Conservation (phyloP, 345 rosid genomes). For the Syzygium aqueum region DNA sequence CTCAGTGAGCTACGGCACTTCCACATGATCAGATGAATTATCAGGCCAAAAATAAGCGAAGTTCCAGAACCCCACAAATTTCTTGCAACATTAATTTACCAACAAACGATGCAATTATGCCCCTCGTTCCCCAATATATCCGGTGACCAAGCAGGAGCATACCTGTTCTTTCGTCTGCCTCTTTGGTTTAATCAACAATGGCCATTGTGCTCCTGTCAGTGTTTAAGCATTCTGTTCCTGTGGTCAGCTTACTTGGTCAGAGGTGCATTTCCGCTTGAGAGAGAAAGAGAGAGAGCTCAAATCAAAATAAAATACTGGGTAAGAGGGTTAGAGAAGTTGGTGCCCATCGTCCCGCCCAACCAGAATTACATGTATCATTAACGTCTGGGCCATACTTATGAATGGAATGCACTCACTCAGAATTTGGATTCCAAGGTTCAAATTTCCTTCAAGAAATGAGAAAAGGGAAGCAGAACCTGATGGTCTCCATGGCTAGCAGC, state of each 20-base stretch:
- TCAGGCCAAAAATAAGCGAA: neutral
- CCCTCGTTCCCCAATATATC: neutral
- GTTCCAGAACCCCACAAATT: neutral
- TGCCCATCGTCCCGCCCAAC: neutral
- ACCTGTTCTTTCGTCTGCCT: neutral
- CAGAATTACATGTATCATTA: neutral
- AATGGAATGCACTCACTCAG: too few relatives aligned
- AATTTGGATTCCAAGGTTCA: neutral
- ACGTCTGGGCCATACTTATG: neutral
- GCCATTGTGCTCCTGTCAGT: neutral
- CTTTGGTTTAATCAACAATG: neutral
- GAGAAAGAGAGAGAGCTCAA: neutral
- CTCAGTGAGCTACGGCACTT: neutral
- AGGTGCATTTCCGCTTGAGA: neutral
- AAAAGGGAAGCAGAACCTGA: neutral
- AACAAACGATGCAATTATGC: neutral
- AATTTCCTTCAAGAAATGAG: neutral
- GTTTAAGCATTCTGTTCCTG: neutral
- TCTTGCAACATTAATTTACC: neutral
- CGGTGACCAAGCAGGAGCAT: neutral
- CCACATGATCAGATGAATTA: neutral
- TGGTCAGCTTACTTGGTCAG: neutral
- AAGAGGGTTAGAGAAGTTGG: neutral
- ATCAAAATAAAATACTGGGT: neutral
- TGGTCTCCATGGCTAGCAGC: neutral